A percentile compares a stretch with the other conserved stretches of the same genome.
Evolutionary conservation across 225 moss, liverwort and hornwort species (phyloP).

Genomic region (Lunularia cruciata): DNA sequence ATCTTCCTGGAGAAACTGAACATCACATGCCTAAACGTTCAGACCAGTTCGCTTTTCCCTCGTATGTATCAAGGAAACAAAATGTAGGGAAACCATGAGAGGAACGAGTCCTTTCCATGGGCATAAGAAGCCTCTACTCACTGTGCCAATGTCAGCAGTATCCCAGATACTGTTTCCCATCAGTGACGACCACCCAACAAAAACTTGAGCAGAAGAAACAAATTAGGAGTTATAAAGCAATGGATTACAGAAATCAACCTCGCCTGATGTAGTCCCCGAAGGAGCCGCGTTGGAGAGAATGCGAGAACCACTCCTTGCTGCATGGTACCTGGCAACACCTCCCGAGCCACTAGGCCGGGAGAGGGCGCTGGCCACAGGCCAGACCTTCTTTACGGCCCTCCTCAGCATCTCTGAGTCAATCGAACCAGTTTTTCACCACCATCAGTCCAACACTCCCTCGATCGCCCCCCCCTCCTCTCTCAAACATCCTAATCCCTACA

Average conservation of each 20-base stretch:
- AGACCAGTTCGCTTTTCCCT: too few relatives aligned
- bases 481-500: background rate
- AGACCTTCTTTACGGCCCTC: slow-evolving; percentile 34
- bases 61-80: too few relatives aligned
- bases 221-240: too few relatives aligned
- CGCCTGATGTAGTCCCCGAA: slow-evolving; percentile 37
- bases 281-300: slow-evolving; percentile 40
- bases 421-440: background rate
- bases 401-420: slow-evolving; percentile 39
- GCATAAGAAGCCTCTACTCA: too few relatives aligned
- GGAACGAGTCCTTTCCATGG: too few relatives aligned
- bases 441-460: background rate
- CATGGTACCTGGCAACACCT: slow-evolving; percentile 34
- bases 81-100: too few relatives aligned
- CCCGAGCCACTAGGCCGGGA: background rate
- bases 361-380: slow-evolving; percentile 22
- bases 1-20: too few relatives aligned
- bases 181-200: too few relatives aligned
- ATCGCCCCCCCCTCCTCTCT: background rate
- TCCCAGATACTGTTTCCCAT: too few relatives aligned
- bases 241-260: slow-evolving; percentile 16
- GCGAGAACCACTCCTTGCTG: slow-evolving; percentile 36
- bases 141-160: too few relatives aligned
- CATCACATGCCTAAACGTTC: too few relatives aligned
- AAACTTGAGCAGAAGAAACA: background rate